These are phyloP conservation scores for Yamadazyma ubonensis DNA, from an alignment of 805 yeast species.

Conservation along the genomic window DNA sequence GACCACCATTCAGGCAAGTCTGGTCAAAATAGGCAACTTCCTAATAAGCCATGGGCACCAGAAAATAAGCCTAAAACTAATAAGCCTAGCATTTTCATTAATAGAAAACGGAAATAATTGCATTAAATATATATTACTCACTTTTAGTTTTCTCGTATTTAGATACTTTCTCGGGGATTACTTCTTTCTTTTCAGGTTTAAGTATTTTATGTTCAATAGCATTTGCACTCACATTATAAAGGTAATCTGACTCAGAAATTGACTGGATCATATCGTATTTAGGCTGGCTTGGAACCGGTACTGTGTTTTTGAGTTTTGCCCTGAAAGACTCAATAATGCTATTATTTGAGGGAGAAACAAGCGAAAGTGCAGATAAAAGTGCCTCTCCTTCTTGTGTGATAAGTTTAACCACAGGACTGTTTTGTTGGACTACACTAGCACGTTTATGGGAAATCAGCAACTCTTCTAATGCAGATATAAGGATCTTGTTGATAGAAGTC, in stretches of 20 bases:
- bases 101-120: conserved; percentile 5
- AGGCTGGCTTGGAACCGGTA: neutral
- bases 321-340: conserved; percentile 1
- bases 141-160: conserved; percentile 11
- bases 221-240: conserved; percentile 14
- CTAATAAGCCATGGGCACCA: neutral
- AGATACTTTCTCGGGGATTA: neutral
- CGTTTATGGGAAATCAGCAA: conserved; percentile 5
- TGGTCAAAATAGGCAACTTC: too few species aligned
- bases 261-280: neutral
- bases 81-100: conserved; percentile 8
- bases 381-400: conserved; percentile 23
- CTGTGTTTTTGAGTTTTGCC: neutral
- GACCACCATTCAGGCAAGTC: too few species aligned
- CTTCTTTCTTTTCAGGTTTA: neutral
- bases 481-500: conserved; percentile 4
- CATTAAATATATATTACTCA: conserved; percentile 8
- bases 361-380: conserved; percentile 14
- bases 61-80: neutral
- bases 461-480: conserved; percentile 10
- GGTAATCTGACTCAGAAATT: conserved; percentile 12
- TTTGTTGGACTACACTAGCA: neutral
- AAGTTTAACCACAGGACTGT: conserved; percentile 5
- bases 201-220: conserved; percentile 16
- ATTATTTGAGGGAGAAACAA: conserved; percentile 9